Evolutionary conservation across 2,329 filamentous ascomycete genomes (phyloP).

Genomic region (Aspergillaceae sp.): DNA sequence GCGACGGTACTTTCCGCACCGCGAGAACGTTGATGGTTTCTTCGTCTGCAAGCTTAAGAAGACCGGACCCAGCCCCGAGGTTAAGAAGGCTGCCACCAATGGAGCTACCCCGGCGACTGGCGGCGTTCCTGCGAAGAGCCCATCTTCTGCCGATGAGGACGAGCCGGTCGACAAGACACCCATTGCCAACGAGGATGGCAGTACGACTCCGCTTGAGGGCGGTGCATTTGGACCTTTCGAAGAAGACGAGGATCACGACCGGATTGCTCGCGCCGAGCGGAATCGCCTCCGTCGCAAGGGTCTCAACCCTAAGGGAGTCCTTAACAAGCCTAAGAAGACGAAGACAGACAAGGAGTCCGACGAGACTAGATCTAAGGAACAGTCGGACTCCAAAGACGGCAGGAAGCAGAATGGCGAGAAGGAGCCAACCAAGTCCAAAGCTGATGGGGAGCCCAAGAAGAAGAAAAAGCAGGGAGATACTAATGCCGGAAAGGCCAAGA

Average conservation of each 20-base stretch:
- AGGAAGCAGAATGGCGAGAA: constrained; percentile 11
- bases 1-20: constrained; percentile 78
- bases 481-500: constrained; percentile 14
- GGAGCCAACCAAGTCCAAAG: constrained; percentile 5
- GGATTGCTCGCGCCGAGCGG: constrained; percentile 64
- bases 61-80: constrained; percentile 60
- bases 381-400: constrained; percentile 13
- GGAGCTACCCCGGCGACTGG: constrained; percentile 19
- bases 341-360: constrained; percentile 11
- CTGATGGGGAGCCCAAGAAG: constrained; percentile 5
- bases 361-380: constrained; percentile 10
- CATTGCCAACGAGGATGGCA: constrained; percentile 41
- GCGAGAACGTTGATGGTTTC: constrained; percentile 95
- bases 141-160: constrained; percentile 30
- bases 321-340: constrained; percentile 28
- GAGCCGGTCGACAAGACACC: constrained; percentile 60
- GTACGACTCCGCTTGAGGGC: constrained; percentile 24
- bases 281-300: constrained; percentile 67
- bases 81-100: constrained; percentile 8
- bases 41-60: constrained; percentile 98
- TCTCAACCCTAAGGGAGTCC: constrained; percentile 58
- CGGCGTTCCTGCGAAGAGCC: constrained; percentile 10
- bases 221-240: constrained; percentile 65
- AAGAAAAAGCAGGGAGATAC: constrained; percentile 13
- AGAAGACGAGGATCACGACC: constrained; percentile 61